Evolutionary conservation across 2,329 filamentous ascomycete genomes (phyloP).

Genomic region (Aspergillus ruber): DNA sequence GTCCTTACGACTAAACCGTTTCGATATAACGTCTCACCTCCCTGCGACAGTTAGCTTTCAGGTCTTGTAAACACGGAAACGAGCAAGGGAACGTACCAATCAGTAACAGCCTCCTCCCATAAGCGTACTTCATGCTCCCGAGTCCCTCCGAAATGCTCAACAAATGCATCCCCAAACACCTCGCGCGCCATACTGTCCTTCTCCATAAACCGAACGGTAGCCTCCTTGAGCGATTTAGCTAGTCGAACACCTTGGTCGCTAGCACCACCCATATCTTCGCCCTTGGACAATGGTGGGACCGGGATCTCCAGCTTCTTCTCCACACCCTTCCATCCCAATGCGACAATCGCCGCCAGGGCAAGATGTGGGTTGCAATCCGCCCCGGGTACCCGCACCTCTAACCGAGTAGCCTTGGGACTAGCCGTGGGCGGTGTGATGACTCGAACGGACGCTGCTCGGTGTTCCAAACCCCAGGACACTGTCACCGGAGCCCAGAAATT

Average conservation of each 20-base stretch:
- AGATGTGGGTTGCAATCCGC: constrained; percentile 87
- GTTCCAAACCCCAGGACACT: constrained; percentile 93
- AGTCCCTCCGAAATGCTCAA: constrained; percentile 90
- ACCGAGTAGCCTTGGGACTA: constrained; percentile 77
- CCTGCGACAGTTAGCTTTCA: constrained; percentile 42
- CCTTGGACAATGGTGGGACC: constrained; percentile 75
- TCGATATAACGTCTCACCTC: constrained; percentile 74
- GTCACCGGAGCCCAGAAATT: constrained; percentile 99
- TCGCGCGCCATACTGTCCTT: constrained; percentile 83
- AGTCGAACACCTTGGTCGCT: constrained; percentile 68
- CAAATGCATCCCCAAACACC: constrained; percentile 89
- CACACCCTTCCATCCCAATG: constrained; percentile 81
- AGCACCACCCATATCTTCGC: constrained; percentile 69
- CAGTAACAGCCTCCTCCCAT: constrained; percentile 94
- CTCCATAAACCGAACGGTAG: constrained; percentile 68
- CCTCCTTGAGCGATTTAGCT: constrained; percentile 79
- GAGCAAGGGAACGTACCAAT: too few species aligned
- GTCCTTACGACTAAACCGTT: constrained; percentile 48
- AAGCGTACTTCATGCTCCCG: constrained; percentile 82
- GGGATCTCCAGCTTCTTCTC: constrained; percentile 84
- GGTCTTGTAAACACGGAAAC: too few species aligned
- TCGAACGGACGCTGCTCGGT: constrained; percentile 84
- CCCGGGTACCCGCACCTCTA: constrained; percentile 90
- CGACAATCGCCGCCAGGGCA: constrained; percentile 79
- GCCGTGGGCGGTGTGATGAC: constrained; percentile 83